A percentile compares a stretch with the other conserved stretches of the same genome.
These are phyloP conservation scores for Capsicum chinense DNA, from an alignment of 257 asterid genomes.

Conservation along the genomic window DNA sequence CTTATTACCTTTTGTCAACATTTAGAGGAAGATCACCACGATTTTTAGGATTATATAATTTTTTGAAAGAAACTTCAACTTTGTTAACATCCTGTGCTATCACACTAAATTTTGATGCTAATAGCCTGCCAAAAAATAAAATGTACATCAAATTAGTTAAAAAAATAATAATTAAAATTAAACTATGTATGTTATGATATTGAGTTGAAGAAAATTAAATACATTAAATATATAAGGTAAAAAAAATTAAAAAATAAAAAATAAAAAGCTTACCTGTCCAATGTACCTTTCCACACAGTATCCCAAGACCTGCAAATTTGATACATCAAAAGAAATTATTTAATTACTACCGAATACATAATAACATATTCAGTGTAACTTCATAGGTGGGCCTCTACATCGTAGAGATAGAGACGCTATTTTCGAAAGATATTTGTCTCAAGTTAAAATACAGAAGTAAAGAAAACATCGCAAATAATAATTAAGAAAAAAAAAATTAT, in stretches of 20 bases:
- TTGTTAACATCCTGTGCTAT: constrained; percentile 35
- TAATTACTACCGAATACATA: not conserved
- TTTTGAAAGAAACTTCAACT: constrained; percentile 46
- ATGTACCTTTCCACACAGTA: constrained; percentile 36
- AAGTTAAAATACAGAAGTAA: too few species aligned
- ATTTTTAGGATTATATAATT: constrained; percentile 37
- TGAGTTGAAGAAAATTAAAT: not conserved
- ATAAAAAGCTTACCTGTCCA: constrained; percentile 29
- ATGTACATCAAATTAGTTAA: not conserved
- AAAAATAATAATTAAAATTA: not conserved
- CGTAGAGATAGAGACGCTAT: too few species aligned
- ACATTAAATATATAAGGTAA: too few species aligned
- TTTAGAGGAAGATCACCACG: constrained; percentile 36
- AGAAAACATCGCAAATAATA: too few species aligned
- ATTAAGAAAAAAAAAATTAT: too few species aligned
- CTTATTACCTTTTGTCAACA: constrained; percentile 44
- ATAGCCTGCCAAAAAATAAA: constrained; percentile 30
- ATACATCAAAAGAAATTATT: too few species aligned
- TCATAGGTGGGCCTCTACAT: too few species aligned
- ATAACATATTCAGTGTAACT: too few species aligned
- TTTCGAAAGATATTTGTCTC: too few species aligned
- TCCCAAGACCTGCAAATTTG: constrained; percentile 45
- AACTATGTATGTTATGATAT: not conserved
- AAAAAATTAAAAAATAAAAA: too few species aligned
- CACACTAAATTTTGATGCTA: constrained; percentile 39